phyloP scores from a whole-genome alignment of 2,329 filamentous ascomycete genomes.

The Hymenoscyphus fraxineus region DNA sequence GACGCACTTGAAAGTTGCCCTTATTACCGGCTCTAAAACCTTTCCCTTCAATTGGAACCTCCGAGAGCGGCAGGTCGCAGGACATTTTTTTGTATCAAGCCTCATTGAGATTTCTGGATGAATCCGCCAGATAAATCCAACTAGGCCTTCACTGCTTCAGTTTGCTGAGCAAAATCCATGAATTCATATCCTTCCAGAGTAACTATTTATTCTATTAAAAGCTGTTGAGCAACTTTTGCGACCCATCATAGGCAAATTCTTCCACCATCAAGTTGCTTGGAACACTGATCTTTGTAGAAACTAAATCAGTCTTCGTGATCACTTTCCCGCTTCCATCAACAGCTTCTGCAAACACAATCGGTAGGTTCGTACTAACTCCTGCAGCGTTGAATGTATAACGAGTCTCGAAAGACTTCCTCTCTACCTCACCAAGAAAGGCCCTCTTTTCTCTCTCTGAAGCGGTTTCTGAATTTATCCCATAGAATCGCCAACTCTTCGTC shows the following conservation, averaged over 20 bases:
- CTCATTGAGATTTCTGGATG: too few species aligned
- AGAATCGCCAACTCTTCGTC: slow-evolving; percentile 38
- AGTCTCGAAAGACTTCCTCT: slow-evolving; percentile 4
- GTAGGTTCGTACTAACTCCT: not conserved
- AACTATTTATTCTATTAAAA: not conserved
- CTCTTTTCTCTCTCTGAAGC: not conserved
- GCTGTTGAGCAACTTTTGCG: not conserved
- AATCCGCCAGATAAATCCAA: too few species aligned
- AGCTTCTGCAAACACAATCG: slow-evolving; percentile 1
- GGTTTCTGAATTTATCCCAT: slow-evolving; percentile 13
- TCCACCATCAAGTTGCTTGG: not conserved
- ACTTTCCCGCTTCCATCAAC: not conserved
- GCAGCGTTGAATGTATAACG: not conserved
- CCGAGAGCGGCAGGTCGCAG: too few species aligned
- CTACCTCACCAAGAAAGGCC: not conserved
- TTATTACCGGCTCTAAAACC: not conserved
- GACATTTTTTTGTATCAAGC: too few species aligned
- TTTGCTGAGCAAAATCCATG: too few species aligned
- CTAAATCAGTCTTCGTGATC: not conserved
- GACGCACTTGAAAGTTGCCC: not conserved
- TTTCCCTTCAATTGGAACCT: not conserved
- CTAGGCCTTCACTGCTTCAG: too few species aligned
- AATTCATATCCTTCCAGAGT: too few species aligned
- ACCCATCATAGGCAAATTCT: not conserved
- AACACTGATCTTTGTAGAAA: not conserved